Base-by-base conservation (phyloP, 176 grass and related monocot species). In the Tillandsia fasciculata region DNA sequence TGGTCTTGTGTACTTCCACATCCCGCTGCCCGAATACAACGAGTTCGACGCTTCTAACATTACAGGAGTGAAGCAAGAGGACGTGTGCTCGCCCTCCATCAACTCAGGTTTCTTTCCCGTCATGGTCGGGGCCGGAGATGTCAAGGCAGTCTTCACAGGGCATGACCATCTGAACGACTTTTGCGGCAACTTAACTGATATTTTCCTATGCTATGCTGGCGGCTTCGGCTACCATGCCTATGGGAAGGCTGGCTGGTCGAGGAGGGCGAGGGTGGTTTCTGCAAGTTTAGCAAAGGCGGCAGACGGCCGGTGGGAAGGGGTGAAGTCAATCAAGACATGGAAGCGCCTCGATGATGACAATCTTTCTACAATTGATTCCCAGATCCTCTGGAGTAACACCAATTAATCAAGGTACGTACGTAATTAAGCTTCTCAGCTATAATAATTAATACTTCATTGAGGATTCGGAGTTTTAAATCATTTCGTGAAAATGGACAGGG, bases 201-300 rank as follows among this genome's bases (percentile, higher is more conserved):
- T 96, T 78, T 86, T 87, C 12, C 64, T 96, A 11, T 96, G 93
- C 64, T 96, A 96, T 64, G 86, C 89, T 48, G 93, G 93, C 22
- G 93, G 93, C 12, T 92, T 96, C 42, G 93, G 93, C n/a, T 96
- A 96, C 77, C 93, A 96, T 77, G 93, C 93, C 2, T 96, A 92
- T 49, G 93, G 93, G 42, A 85, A 92, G 76, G 89, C 93, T 2
- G 89, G 93, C 14, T 96, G 93, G 93, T 71, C 93, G 14, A 92
- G 93, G 69, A 92, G 93, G 74, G 81, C 89, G 8, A 92, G 93
- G 74, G 86, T 96, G 76, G 79, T 96, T 79, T 96, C 86, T 10
- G 89, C 85, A 65, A 76, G 76, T 49, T 80, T 92, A 9, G 89
- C 90, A 48, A 92, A 87, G 63, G 79, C 86, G 0, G 83, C 29